Conservation (phyloP, 208 protist genomes). For the Trypanosoma brucei region DNA sequence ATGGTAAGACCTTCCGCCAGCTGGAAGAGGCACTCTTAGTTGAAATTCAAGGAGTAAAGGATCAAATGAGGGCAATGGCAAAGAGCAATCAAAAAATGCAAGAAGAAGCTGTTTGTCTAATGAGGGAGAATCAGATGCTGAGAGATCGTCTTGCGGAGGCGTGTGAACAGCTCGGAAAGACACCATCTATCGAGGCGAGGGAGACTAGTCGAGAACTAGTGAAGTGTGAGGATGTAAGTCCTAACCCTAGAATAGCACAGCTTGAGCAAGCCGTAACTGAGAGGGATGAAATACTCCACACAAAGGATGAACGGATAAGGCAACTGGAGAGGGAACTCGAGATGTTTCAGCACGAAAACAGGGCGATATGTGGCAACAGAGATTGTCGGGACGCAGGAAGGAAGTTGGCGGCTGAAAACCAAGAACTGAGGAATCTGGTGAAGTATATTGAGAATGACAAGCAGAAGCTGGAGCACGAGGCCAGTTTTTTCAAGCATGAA, state of each 20-base stretch:
- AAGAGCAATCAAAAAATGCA: not conserved
- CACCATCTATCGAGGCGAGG: too few species aligned
- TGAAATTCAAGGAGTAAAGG: not conserved
- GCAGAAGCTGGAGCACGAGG: not conserved
- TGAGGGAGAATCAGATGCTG: not conserved
- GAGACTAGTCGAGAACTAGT: not conserved
- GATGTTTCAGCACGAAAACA: not conserved
- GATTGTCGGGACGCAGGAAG: not conserved
- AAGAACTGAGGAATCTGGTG: not conserved
- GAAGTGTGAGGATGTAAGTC: not conserved
- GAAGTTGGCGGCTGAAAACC: not conserved
- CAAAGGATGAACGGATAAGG: conserved; percentile 2
- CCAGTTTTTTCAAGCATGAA: not conserved
- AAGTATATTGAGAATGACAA: not conserved
- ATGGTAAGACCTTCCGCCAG: not conserved
- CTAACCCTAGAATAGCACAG: not conserved
- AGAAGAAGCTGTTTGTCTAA: not conserved
- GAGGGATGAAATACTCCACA: conserved; percentile 7
- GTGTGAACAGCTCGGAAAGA: not conserved
- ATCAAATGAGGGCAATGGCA: not conserved
- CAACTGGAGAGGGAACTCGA: not conserved
- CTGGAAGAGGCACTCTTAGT: not conserved
- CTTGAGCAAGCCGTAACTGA: conserved; percentile 1
- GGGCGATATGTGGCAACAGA: not conserved
- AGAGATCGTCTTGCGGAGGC: not conserved